Evolutionary conservation across 192 early-diverging fungal species (phyloP), one percentile per base, ranked within the genome.

Genomic region (Coemansia sp.): DNA sequence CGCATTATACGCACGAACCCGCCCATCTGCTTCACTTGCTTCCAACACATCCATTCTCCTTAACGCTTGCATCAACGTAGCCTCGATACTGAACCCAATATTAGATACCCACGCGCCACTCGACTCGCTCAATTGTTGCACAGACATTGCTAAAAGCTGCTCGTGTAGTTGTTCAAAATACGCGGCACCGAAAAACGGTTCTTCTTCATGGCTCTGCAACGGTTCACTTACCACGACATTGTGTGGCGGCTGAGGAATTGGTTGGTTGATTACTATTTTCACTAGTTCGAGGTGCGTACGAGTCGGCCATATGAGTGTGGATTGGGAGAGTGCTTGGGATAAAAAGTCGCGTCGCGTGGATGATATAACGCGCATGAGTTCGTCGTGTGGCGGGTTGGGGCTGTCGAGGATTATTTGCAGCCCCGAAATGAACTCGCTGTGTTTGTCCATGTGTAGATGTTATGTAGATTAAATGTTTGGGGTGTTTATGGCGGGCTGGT

Each of bases 231-330:
- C 16, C 26, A 78, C 66, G 1, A 48, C 29, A 9, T 61, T 65
- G 29, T 39, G 77, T 18, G 71, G 20, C n/a, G 71, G 68, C 39
- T 70, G 68, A 0, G 60, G 57, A 4, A 74, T 57, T 5, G 71
- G 71, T 27, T 74, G 53, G 57, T 61, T 45, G 45, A 79, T 66
- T 16, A 68, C 32, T 43, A 79, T 74, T 39, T 74, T 79, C n/a
- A 79, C 77, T n/a, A 79, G 77, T 61, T 79, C 77, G 53, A 79
- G 32, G 65, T 74, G 71, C 8, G 77, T 79, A 13, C 61, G 71
- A 4, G 71, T 74, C 3, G 77, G 71, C 77, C 77, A 79, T 4
- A 39, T 54, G 48, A 79, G 13, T 3, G 77, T 79, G 3, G 77
- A 69, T 26, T 67, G n/a, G 7, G 68, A 55, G 20, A 79, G 61